Conservation (phyloP, 2,329 filamentous ascomycete genomes). For the Fusarium annulatum region DNA sequence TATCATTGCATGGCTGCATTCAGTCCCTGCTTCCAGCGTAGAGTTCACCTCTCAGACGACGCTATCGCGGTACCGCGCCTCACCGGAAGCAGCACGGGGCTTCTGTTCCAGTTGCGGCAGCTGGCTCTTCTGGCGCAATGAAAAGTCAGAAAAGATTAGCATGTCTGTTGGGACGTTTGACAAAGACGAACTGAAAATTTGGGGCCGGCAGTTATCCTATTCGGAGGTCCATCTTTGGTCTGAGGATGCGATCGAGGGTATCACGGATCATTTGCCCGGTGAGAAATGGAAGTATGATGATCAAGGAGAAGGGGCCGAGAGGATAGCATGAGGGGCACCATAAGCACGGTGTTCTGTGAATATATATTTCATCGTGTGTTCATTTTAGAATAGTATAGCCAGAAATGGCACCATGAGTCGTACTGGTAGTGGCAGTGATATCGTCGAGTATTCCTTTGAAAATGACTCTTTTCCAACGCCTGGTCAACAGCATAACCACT, state of each 20-base stretch:
- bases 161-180: slow-evolving; percentile 60
- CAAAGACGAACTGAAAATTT: slow-evolving; percentile 54
- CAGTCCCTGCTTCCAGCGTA: slow-evolving; percentile 50
- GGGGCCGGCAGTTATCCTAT: slow-evolving; percentile 54
- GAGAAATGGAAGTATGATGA: slow-evolving; percentile 37
- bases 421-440: slow-evolving; percentile 20
- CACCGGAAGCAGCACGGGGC: slow-evolving; percentile 53
- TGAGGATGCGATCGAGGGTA: slow-evolving; percentile 59
- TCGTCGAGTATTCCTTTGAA: slow-evolving; percentile 24
- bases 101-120: slow-evolving; percentile 64
- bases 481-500: background rate
- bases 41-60: slow-evolving; percentile 49
- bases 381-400: slow-evolving; percentile 3
- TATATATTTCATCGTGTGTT: slow-evolving; percentile 1
- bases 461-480: slow-evolving; percentile 24
- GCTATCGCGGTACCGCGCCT: slow-evolving; percentile 55
- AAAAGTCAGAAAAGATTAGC: slow-evolving; percentile 44
- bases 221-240: slow-evolving; percentile 55
- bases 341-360: background rate
- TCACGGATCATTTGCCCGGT: slow-evolving; percentile 57
- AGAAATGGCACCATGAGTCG: background rate
- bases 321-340: background rate
- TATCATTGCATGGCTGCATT: slow-evolving; percentile 57
- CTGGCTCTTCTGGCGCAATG: slow-evolving; percentile 59
- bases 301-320: slow-evolving; percentile 40